Conservation (phyloP, 768 basidiomycete genomes). For the Candolleomyces efflorescens region DNA sequence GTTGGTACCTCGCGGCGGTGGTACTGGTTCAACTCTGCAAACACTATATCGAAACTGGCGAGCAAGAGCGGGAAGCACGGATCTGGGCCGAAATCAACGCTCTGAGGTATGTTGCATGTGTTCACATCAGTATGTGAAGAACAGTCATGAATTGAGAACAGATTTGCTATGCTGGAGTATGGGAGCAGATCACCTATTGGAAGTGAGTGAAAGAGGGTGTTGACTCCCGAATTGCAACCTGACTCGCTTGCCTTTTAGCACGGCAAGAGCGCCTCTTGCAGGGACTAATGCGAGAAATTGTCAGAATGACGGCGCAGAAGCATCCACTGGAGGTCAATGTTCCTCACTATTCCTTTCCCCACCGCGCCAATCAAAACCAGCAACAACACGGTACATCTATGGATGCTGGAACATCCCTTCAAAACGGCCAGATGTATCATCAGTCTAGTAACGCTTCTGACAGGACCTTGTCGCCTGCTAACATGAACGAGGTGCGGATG, state of each 20-base stretch:
- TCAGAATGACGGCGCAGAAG: conserved; percentile 76
- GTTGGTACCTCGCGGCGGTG: conserved; percentile 88
- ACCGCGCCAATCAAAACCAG: conserved; percentile 28
- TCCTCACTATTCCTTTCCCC: conserved; percentile 81
- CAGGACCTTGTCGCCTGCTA: conserved; percentile 6
- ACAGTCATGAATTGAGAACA: conserved; percentile 21
- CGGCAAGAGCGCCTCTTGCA: conserved; percentile 82
- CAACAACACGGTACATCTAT: conserved; percentile 10
- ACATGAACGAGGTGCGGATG: neutral
- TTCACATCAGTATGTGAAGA: neutral
- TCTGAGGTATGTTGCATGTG: conserved; percentile 47
- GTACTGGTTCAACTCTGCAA: conserved; percentile 86
- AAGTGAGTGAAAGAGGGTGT: conserved; percentile 42
- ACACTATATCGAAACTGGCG: conserved; percentile 79
- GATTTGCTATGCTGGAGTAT: conserved; percentile 82
- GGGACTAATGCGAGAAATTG: conserved; percentile 81
- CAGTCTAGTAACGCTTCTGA: neutral
- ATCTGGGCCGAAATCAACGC: conserved; percentile 90
- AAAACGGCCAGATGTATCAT: conserved; percentile 6
- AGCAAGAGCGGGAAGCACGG: conserved; percentile 65
- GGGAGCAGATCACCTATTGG: conserved; percentile 79
- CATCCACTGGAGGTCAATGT: conserved; percentile 77
- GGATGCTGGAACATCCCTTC: conserved; percentile 1
- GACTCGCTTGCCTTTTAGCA: conserved; percentile 34
- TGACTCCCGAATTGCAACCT: neutral